Evolutionary conservation across 345 rosid species (phyloP).

Genomic region (Erucastrum elatum): DNA sequence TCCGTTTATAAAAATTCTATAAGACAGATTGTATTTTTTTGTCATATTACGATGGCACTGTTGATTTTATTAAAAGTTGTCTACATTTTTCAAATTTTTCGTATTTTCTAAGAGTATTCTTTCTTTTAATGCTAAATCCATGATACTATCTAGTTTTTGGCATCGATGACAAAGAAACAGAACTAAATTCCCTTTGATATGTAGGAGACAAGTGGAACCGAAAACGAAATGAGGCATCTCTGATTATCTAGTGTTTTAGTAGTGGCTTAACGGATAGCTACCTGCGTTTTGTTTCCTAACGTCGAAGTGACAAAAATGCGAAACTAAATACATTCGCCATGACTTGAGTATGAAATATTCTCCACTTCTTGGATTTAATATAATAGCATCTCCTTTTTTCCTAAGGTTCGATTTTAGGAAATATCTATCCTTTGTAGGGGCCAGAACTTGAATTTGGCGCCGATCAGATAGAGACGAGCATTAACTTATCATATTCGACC

Average conservation of each 20-base stretch:
- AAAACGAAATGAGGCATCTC: slow-evolving; percentile 37
- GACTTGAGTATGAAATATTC: slow-evolving; percentile 30
- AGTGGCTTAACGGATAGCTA: slow-evolving; percentile 20
- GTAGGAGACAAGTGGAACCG: slow-evolving; percentile 40
- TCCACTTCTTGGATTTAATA: slow-evolving; percentile 23
- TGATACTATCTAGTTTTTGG: neutral
- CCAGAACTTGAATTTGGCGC: slow-evolving; percentile 9
- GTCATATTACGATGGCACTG: neutral
- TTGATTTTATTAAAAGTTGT: neutral
- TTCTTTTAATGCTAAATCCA: neutral
- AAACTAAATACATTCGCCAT: slow-evolving; percentile 16
- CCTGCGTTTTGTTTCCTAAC: slow-evolving; percentile 30
- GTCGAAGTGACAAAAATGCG: slow-evolving; percentile 17
- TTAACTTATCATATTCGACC: slow-evolving; percentile 32
- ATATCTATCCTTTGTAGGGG: slow-evolving; percentile 11
- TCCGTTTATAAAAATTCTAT: neutral
- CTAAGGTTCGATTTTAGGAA: slow-evolving; percentile 4
- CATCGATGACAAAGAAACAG: slow-evolving; percentile 18
- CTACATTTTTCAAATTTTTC: neutral
- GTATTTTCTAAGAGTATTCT: neutral
- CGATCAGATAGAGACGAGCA: slow-evolving; percentile 34
- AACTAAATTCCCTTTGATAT: slow-evolving; percentile 5
- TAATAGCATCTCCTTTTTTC: slow-evolving; percentile 1
- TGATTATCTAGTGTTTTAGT: slow-evolving; percentile 7
- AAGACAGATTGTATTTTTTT: neutral